Percentiles rank a stretch among this genome's conserved stretches.
Conservation (phyloP, 257 asterid species). For the Handroanthus guayacan region DNA sequence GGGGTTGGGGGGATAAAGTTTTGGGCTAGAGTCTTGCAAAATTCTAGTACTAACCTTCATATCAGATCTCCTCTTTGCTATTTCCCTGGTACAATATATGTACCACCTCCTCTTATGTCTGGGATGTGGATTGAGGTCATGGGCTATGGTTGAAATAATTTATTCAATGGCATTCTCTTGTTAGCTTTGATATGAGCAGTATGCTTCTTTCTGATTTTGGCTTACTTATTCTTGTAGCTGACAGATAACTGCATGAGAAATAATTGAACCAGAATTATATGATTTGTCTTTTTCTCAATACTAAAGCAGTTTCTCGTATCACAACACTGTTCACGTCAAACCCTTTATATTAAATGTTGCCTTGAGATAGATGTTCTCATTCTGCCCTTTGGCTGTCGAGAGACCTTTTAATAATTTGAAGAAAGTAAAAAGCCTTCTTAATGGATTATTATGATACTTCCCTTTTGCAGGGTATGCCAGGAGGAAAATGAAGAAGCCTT, state of each 20-base stretch:
- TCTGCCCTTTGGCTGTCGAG: neutral
- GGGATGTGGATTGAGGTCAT: neutral
- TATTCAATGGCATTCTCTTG: slow-evolving; percentile 14
- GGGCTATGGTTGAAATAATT: neutral
- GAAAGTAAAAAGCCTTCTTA: slow-evolving; percentile 22
- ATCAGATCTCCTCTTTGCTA: neutral
- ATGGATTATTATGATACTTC: slow-evolving; percentile 21
- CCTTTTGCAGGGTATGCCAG: slow-evolving; percentile 69
- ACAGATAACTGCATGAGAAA: neutral
- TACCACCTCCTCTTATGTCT: neutral
- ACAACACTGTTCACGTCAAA: neutral
- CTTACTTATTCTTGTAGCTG: neutral
- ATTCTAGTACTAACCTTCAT: neutral
- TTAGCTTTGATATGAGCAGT: neutral
- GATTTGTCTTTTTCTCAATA: neutral
- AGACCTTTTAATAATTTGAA: neutral
- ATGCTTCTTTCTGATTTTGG: neutral
- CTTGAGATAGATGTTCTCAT: slow-evolving; percentile 14
- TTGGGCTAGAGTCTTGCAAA: neutral
- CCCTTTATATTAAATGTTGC: neutral
- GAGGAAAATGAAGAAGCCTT: slow-evolving; percentile 76
- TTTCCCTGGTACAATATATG: neutral
- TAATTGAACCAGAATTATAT: neutral
- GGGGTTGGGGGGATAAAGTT: neutral
- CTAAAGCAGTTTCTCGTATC: neutral